Evolutionary conservation across 768 basidiomycete genomes (phyloP), one percentile per base, ranked within the genome.

Genomic region (Mrakia gelida): DNA sequence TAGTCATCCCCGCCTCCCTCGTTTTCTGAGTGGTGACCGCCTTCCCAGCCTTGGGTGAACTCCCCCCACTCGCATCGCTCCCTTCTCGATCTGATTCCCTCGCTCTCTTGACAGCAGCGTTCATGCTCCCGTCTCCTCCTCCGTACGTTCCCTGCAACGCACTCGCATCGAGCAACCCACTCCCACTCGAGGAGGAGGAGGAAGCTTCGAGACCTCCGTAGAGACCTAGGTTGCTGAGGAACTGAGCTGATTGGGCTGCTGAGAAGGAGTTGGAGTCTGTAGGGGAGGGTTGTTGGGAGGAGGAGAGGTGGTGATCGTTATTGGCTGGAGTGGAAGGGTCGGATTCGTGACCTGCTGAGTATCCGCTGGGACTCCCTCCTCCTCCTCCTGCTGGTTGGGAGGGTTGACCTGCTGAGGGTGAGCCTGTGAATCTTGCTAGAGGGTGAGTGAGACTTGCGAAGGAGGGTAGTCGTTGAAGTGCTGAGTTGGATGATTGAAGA

Each of bases 1-100:
- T 67, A 34, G 61, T 75, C 49, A 75, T 68, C 26, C 75, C 75
- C 9, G 75, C 75, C 43, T 75, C 75, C 26, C 75, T 65, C 45
- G 75, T 75, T 49, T 68, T 75, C 41, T 61, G 61, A 16, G 62
- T 75, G 16, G 74, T 63, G 4, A 65, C 75, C n/a, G 75, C 18
- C 62, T 67, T 67, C n/a, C 41, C 41, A 26, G 43, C 41, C 63
- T 75, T 63, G 32, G 73, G 15, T 18, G 32, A 43, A 26, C 61
- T 74, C 16, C 11, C 71, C 3, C 15, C 28, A 38, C 16, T 52
- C 16, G 23, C 71, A 32, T 21, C 56, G 23, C 34, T 23, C 38
- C 52, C 34, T 21, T 52, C 72, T 73, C 45, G 49, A 45, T 73
- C 45, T 49, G 28, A 26, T n/a, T 4, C 49, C 34, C 49, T 59